Evolutionary conservation across 2,329 filamentous ascomycete species (phyloP).

Genomic region (Monilinia vaccinii-corymbosi): DNA sequence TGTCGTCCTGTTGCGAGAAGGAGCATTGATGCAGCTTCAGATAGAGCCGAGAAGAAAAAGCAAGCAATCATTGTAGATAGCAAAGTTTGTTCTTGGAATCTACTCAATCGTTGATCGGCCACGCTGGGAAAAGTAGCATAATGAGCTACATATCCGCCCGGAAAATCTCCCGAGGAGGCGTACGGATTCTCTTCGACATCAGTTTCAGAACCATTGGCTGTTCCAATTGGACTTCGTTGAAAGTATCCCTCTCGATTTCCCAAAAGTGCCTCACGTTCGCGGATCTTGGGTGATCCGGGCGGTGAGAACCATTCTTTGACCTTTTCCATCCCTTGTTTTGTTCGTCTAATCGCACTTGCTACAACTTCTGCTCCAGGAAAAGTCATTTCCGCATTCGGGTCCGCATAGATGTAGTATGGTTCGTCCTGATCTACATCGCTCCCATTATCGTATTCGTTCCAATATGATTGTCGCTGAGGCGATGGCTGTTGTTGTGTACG

Average conservation of each 20-base stretch:
- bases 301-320: slow-evolving; percentile 42
- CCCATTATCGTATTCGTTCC: slow-evolving; percentile 82
- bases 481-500: neutral
- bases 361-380: slow-evolving; percentile 49
- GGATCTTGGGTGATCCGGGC: slow-evolving; percentile 16
- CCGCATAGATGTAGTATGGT: slow-evolving; percentile 64
- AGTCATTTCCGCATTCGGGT: slow-evolving; percentile 50
- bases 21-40: slow-evolving; percentile 55
- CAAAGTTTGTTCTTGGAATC: slow-evolving; percentile 47
- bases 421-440: slow-evolving; percentile 52
- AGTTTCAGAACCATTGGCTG: slow-evolving; percentile 30
- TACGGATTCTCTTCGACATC: slow-evolving; percentile 43
- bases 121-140: slow-evolving; percentile 45
- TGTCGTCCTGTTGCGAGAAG: slow-evolving; percentile 60
- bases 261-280: slow-evolving; percentile 22
- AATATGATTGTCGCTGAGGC: slow-evolving; percentile 42
- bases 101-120: slow-evolving; percentile 39
- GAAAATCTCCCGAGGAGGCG: slow-evolving; percentile 39
- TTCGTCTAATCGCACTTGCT: slow-evolving; percentile 42
- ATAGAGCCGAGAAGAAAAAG: slow-evolving; percentile 50
- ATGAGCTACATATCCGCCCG: slow-evolving; percentile 44
- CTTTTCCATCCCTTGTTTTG: slow-evolving; percentile 38
- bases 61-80: slow-evolving; percentile 43
- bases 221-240: slow-evolving; percentile 16
- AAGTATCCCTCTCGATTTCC: slow-evolving; percentile 19